Percentiles rank a stretch among this genome's conserved stretches.
Evolutionary conservation across 1,139 yeast species (phyloP).

Genomic region (Pichia sp.): DNA sequence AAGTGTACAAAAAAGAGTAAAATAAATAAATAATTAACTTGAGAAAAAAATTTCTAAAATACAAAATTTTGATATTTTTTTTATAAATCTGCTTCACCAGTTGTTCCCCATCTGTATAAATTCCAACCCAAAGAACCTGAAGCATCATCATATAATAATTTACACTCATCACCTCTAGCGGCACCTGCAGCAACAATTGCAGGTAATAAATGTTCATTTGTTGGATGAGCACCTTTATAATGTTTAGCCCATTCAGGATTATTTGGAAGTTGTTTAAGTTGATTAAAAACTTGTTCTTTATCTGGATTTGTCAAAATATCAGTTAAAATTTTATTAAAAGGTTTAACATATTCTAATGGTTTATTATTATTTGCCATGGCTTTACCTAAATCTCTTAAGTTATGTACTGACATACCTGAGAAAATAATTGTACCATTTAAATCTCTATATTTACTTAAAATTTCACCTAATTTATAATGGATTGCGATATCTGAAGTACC

Average conservation of each 20-base stretch:
- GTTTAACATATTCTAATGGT: conserved; percentile 42
- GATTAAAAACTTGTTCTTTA: conserved; percentile 22
- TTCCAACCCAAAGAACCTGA: conserved; percentile 61
- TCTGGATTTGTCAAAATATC: conserved; percentile 29
- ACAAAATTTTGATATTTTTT: too few relatives aligned
- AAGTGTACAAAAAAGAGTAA: too few relatives aligned
- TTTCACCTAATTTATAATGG: conserved; percentile 53
- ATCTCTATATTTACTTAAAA: conserved; percentile 45
- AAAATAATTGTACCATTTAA: conserved; percentile 48
- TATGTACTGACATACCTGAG: conserved; percentile 80
- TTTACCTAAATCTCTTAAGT: conserved; percentile 47
- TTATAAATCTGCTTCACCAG: conserved; percentile 2
- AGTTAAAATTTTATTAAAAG: conserved; percentile 44
- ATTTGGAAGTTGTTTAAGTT: conserved; percentile 33
- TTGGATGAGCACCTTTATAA: conserved; percentile 58
- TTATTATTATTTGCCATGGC: conserved; percentile 22
- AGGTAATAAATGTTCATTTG: conserved; percentile 69
- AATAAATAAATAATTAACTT: too few relatives aligned
- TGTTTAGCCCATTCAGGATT: conserved; percentile 31
- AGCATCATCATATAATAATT: conserved; percentile 42
- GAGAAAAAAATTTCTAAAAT: too few relatives aligned
- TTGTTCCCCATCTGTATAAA: conserved; percentile 39
- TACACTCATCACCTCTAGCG: conserved; percentile 34
- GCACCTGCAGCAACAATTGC: conserved; percentile 63
- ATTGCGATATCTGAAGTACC: conserved; percentile 39